A percentile compares a stretch with the other conserved stretches of the same genome.
These are phyloP conservation scores for Neospermospora avenae DNA, from an alignment of 2,329 filamentous ascomycete genomes.

Conservation along the genomic window DNA sequence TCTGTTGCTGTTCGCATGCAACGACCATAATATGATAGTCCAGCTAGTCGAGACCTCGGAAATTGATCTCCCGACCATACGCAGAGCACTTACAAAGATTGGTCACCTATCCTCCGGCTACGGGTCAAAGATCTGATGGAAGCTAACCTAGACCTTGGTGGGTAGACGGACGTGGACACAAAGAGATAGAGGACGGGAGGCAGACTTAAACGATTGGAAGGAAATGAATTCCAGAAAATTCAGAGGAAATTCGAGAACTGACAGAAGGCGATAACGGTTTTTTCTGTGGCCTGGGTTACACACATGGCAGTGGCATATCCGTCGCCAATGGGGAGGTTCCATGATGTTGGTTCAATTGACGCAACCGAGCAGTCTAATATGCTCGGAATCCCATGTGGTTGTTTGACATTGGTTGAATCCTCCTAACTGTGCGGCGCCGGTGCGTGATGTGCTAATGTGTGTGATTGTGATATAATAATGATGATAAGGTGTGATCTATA, in stretches of 20 bases:
- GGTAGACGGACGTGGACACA: neutral
- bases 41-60: too few relatives aligned
- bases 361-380: too few relatives aligned
- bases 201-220: neutral
- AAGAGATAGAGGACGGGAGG: neutral
- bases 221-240: neutral
- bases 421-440: too few relatives aligned
- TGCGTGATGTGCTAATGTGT: too few relatives aligned
- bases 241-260: neutral
- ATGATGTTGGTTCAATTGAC: neutral
- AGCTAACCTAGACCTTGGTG: neutral
- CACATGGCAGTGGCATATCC: neutral
- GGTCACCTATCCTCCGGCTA: too few relatives aligned
- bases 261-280: neutral
- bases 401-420: neutral
- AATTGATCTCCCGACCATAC: too few relatives aligned
- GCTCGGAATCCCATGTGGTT: too few relatives aligned
- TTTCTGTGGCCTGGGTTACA: neutral
- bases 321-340: neutral
- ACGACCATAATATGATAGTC: neutral
- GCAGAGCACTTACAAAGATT: too few relatives aligned
- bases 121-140: too few relatives aligned
- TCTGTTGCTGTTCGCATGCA: too few relatives aligned
- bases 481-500: neutral
- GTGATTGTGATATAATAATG: too few relatives aligned